Base-by-base conservation (phyloP, 345 rosid species). In the Ailanthus altissimus region DNA sequence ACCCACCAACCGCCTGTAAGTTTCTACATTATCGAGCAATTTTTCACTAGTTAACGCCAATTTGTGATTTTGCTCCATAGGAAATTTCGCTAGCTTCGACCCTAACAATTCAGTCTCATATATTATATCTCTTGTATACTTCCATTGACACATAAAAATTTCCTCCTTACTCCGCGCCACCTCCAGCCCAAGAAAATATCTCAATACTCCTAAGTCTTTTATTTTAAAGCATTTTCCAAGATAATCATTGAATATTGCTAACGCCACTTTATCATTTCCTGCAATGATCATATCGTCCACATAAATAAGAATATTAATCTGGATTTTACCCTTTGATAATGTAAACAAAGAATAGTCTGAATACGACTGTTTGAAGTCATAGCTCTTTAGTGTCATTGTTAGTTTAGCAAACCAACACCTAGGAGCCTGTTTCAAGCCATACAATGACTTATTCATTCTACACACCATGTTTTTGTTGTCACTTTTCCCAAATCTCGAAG, bases 121-220 rank as follows among this genome's bases (percentile, higher is more conserved):
- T 0, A 62, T 15, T 6, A 74, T 61, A 6, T 74, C 60, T 5
- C 47, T 13, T 0, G 70, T 63, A 66, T 76, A 81, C 57, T 76
- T 76, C 0, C 20, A 12, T 57, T 71, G 75, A 58, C 63, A 26
- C 7, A 76, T 32, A 61, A 54, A 75, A 63, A 75, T 80, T 14
- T 61, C 76, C n/a, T 58, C 47, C 38, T 2, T 2, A 74, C 18
- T 67, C 0, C 69, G 1, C 13, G 68, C 78, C 13, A 75, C 70
- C 46, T 75, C 62, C 20, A 62, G 63, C 2, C 70, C 50, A n/a
- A 75, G 32, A 75, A 75, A 25, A 47, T 61, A 49, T 36, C 20
- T 26, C 38, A 32, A 42, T 7, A 14, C 63, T 9, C 21, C 11
- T 5, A 36, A 28, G 32, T 63, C 12, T n/a, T 43, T 66, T 28